Percentiles rank a stretch among this genome's conserved stretches.
phyloP scores from a whole-genome alignment of 345 rosid species.

The Mercurialis annua region DNA sequence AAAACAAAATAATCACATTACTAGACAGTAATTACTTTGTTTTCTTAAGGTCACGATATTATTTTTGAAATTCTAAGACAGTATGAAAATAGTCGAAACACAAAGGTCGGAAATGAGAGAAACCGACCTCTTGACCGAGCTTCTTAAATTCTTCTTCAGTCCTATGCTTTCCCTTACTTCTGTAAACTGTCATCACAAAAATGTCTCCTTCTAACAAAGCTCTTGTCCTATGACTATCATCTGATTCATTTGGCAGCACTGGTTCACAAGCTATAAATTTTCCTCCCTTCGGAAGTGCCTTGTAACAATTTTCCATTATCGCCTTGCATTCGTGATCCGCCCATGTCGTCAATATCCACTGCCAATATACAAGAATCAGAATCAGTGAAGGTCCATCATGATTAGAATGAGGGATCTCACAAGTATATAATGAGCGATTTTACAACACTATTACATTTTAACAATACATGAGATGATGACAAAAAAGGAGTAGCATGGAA shows the following conservation, averaged over 20 bases:
- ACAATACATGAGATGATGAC: no score
- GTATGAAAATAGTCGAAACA: constrained; percentile 62
- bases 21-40: background rate
- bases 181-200: constrained; percentile 75
- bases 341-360: constrained; percentile 87
- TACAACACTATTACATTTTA: no score
- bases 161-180: constrained; percentile 76
- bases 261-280: constrained; percentile 85
- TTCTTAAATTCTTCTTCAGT: constrained; percentile 64
- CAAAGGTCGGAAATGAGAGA: constrained; percentile 47
- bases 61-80: constrained; percentile 76
- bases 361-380: constrained; percentile 10
- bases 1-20: background rate
- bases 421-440: no score
- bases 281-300: constrained; percentile 70
- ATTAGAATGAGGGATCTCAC: no score
- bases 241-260: constrained; percentile 59
- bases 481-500: no score
- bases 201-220: constrained; percentile 80
- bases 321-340: constrained; percentile 74
- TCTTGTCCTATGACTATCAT: constrained; percentile 68
- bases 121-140: constrained; percentile 64
- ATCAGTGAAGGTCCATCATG: no score
- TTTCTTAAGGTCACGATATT: background rate
- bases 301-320: constrained; percentile 77